Percentiles rank a stretch among this genome's conserved stretches.
Conservation (phyloP, 768 basidiomycete genomes). For the Candolleomyces aberdarensis region DNA sequence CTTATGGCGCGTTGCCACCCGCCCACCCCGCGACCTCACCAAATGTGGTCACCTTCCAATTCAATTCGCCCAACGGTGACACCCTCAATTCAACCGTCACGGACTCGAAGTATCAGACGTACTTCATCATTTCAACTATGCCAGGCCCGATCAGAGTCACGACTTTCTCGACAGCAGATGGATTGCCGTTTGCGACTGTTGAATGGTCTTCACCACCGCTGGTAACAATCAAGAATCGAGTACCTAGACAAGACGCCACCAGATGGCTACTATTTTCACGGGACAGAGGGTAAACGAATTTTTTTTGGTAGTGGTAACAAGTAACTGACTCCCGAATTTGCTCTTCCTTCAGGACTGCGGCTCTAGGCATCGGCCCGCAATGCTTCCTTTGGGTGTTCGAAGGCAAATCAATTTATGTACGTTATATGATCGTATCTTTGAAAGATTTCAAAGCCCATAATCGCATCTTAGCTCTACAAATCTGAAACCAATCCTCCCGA, state of each 20-base stretch:
- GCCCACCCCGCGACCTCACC: slow-evolving; percentile 14
- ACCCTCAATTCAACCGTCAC: slow-evolving; percentile 17
- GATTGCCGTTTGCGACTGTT: slow-evolving; percentile 11
- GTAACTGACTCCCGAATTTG: not conserved
- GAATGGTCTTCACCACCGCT: slow-evolving; percentile 18
- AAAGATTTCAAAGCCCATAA: not conserved
- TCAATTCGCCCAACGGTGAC: slow-evolving; percentile 16
- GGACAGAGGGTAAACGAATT: slow-evolving; percentile 9
- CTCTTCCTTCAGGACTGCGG: slow-evolving; percentile 5
- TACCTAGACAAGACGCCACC: slow-evolving; percentile 13
- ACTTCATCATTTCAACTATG: slow-evolving; percentile 17
- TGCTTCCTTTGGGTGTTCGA: slow-evolving; percentile 12
- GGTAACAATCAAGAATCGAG: slow-evolving; percentile 9
- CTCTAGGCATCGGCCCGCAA: slow-evolving; percentile 8
- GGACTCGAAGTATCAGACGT: slow-evolving; percentile 13
- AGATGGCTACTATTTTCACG: slow-evolving; percentile 9
- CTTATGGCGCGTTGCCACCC: slow-evolving; percentile 18
- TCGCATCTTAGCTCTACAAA: slow-evolving; percentile 4
- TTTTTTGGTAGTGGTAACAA: not conserved
- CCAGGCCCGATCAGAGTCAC: slow-evolving; percentile 10
- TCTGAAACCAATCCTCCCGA: slow-evolving; percentile 6
- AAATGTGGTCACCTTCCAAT: slow-evolving; percentile 16
- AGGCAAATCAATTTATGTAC: slow-evolving; percentile 9
- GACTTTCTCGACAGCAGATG: slow-evolving; percentile 13
- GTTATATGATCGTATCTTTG: not conserved